These are phyloP conservation scores for Lactarius quietus DNA, from an alignment of 768 basidiomycete species.

Conservation along the genomic window DNA sequence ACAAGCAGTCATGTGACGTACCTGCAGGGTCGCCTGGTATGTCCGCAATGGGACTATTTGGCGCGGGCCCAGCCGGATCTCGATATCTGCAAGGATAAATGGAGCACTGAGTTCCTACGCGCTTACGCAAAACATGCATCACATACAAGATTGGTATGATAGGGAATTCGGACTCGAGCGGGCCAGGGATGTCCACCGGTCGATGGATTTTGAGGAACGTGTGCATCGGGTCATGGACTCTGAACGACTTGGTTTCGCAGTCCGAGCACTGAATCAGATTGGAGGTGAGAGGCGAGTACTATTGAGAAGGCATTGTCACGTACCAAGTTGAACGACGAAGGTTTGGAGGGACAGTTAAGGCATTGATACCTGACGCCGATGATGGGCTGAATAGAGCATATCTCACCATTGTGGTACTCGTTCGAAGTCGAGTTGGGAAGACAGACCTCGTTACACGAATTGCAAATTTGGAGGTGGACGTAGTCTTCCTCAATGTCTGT, in stretches of 20 bases:
- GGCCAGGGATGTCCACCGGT: slow-evolving; percentile 55
- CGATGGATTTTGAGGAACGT: slow-evolving; percentile 85
- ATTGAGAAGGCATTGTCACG: slow-evolving; percentile 30
- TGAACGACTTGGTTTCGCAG: slow-evolving; percentile 78
- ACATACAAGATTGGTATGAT: slow-evolving; percentile 69
- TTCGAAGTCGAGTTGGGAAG: background rate
- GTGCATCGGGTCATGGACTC: slow-evolving; percentile 79
- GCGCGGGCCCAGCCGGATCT: slow-evolving; percentile 53
- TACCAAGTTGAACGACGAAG: slow-evolving; percentile 72
- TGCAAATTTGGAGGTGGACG: slow-evolving; percentile 23
- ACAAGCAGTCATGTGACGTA: slow-evolving; percentile 32
- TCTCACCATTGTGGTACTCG: background rate
- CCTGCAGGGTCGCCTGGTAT: slow-evolving; percentile 53
- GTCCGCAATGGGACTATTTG: slow-evolving; percentile 31
- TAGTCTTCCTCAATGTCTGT: slow-evolving; percentile 3
- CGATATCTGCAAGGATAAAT: slow-evolving; percentile 48
- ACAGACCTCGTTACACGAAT: slow-evolving; percentile 20
- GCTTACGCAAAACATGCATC: background rate
- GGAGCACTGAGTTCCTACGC: background rate
- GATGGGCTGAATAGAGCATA: slow-evolving; percentile 49
- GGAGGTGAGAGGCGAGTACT: background rate
- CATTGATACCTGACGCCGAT: slow-evolving; percentile 85
- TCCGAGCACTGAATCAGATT: slow-evolving; percentile 55
- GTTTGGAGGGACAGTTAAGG: slow-evolving; percentile 78
- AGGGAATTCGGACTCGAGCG: slow-evolving; percentile 50